Evolutionary conservation across 1,139 yeast genomes (phyloP).

Genomic region (Diutina neorugosa): DNA sequence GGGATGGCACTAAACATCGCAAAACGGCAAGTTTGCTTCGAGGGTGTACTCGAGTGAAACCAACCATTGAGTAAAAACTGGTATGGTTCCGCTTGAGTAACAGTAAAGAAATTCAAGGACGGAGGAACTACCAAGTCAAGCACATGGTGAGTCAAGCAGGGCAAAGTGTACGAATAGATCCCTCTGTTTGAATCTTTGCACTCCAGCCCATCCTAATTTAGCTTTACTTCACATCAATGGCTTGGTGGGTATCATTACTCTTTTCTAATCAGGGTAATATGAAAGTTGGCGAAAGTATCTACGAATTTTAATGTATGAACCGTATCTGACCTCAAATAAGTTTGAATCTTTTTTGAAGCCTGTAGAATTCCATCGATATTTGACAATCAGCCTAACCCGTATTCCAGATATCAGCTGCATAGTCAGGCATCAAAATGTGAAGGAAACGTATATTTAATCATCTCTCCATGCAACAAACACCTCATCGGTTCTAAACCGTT

Average conservation of each 20-base stretch:
- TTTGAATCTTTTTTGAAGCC: neutral
- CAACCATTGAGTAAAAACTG: neutral
- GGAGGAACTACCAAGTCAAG: too few relatives aligned
- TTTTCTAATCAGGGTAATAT: too few relatives aligned
- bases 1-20: conserved; percentile 36
- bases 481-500: conserved; percentile 87
- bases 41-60: neutral
- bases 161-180: too few relatives aligned
- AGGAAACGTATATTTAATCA: conserved; percentile 14
- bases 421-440: neutral
- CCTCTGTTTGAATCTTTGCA: too few relatives aligned
- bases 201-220: too few relatives aligned
- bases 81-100: neutral
- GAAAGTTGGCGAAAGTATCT: neutral
- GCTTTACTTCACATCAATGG: too few relatives aligned
- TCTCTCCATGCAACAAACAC: conserved; percentile 86
- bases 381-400: neutral
- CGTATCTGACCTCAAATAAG: conserved; percentile 3
- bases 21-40: conserved; percentile 36
- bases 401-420: neutral
- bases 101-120: neutral
- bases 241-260: too few relatives aligned
- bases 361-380: neutral
- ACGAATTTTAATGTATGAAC: neutral
- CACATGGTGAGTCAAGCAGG: too few relatives aligned